Percentiles rank a stretch among this genome's conserved stretches.
Evolutionary conservation across 306 rosid species (phyloP).

Genomic region (Dalbergia cochinchinensis): DNA sequence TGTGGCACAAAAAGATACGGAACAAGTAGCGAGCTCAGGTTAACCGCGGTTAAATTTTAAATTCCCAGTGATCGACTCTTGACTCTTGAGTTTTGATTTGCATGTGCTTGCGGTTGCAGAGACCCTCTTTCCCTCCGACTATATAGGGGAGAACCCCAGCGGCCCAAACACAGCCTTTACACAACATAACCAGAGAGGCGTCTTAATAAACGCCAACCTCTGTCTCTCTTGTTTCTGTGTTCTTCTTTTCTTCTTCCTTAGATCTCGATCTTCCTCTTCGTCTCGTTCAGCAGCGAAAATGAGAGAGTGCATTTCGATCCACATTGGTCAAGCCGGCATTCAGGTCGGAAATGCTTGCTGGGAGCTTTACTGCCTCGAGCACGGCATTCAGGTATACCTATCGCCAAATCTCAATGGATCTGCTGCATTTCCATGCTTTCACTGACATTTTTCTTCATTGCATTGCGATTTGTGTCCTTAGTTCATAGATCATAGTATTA

Average conservation of each 20-base stretch:
- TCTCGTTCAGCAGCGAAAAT: conserved; percentile 24
- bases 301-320: conserved; percentile 77
- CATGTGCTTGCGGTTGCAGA: no score
- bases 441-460: not conserved
- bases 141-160: conserved; percentile 37
- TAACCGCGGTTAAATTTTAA: conserved; percentile 14
- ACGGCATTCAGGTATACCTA: conserved; percentile 65
- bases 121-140: not conserved
- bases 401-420: not conserved
- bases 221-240: not conserved
- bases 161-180: not conserved
- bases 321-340: conserved; percentile 77
- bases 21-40: no score
- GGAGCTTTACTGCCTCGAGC: conserved; percentile 78
- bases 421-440: not conserved
- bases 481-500: not conserved
- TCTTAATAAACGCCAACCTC: conserved; percentile 69
- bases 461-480: not conserved
- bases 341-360: conserved; percentile 79
- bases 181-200: conserved; percentile 42
- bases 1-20: no score
- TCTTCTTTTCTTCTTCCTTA: not conserved
- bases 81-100: not conserved
- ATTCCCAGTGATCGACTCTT: not conserved
- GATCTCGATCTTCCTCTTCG: not conserved